Evolutionary conservation across 2,329 filamentous ascomycete species (phyloP).

Genomic region (Chaetomium strumarium): DNA sequence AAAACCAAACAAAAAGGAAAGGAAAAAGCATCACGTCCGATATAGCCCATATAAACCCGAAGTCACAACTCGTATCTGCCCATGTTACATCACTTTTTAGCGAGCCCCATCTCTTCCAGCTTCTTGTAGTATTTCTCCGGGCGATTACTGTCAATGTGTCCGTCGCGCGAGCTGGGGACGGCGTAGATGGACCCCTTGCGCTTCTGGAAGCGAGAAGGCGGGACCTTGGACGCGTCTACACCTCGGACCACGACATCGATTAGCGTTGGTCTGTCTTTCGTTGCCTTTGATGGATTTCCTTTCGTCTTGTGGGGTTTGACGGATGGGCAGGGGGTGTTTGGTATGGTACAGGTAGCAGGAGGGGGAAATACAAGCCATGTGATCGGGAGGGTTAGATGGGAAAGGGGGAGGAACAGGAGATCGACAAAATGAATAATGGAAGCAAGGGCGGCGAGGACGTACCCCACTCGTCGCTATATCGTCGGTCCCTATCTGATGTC

Average conservation of each 20-base stretch:
- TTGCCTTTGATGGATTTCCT: no score
- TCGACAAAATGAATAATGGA: no score
- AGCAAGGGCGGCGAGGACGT: not conserved
- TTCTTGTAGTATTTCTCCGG: constrained; percentile 56
- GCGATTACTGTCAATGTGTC: constrained; percentile 55
- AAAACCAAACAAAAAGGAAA: no score
- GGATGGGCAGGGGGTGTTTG: no score
- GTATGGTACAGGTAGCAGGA: not conserved
- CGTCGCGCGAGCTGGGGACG: constrained; percentile 59
- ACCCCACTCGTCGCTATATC: constrained; percentile 25
- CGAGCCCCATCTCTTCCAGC: constrained; percentile 40
- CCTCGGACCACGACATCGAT: no score
- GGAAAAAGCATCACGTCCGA: no score
- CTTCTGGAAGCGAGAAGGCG: constrained; percentile 63
- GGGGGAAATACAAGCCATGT: not conserved
- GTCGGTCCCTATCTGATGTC: constrained; percentile 10
- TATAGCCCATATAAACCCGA: no score
- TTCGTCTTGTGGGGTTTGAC: not conserved
- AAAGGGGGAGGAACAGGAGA: not conserved
- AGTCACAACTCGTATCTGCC: no score
- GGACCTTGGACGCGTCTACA: constrained; percentile 58
- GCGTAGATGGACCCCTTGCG: constrained; percentile 64
- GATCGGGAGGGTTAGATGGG: not conserved
- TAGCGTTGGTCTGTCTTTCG: not conserved
- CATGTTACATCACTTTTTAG: not conserved